These are phyloP conservation scores for Colletotrichum sp. DNA, from an alignment of 2,329 filamentous ascomycete genomes.

Conservation along the genomic window DNA sequence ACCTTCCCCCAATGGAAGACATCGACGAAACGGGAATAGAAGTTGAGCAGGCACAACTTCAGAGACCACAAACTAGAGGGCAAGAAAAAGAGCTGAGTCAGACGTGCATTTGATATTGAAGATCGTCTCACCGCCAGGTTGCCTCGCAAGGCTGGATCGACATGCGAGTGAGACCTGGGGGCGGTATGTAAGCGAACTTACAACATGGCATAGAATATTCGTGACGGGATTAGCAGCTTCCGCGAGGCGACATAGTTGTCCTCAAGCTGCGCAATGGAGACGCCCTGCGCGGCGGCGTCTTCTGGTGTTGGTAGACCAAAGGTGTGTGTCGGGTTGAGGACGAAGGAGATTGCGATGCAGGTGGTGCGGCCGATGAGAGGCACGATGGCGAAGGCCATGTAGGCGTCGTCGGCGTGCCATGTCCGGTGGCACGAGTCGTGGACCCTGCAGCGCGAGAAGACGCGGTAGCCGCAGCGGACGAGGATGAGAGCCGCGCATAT, in stretches of 20 bases:
- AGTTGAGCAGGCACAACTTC: slow-evolving; percentile 32
- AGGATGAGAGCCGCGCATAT: slow-evolving; percentile 32
- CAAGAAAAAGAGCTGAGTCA: neutral
- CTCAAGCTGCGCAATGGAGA: slow-evolving; percentile 21
- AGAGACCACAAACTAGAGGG: slow-evolving; percentile 30
- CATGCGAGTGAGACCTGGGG: neutral
- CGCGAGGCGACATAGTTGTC: slow-evolving; percentile 27
- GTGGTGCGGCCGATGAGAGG: slow-evolving; percentile 31
- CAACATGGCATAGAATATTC: slow-evolving; percentile 35
- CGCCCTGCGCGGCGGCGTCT: slow-evolving; percentile 21
- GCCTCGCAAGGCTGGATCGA: neutral
- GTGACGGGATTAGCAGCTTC: slow-evolving; percentile 30
- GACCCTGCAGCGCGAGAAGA: slow-evolving; percentile 29
- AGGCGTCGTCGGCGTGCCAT: slow-evolving; percentile 36
- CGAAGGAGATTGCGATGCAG: slow-evolving; percentile 28
- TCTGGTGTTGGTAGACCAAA: slow-evolving; percentile 9
- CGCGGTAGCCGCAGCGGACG: slow-evolving; percentile 31
- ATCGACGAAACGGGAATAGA: slow-evolving; percentile 34
- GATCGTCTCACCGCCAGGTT: neutral
- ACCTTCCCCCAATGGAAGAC: slow-evolving; percentile 25
- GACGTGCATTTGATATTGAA: neutral
- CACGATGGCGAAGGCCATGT: slow-evolving; percentile 34
- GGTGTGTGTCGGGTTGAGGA: slow-evolving; percentile 30
- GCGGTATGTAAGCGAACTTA: slow-evolving; percentile 13
- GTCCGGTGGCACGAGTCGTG: slow-evolving; percentile 32